These are phyloP conservation scores for Pochonia chlamydosporia DNA, from an alignment of 2,329 filamentous ascomycete genomes.

Conservation along the genomic window DNA sequence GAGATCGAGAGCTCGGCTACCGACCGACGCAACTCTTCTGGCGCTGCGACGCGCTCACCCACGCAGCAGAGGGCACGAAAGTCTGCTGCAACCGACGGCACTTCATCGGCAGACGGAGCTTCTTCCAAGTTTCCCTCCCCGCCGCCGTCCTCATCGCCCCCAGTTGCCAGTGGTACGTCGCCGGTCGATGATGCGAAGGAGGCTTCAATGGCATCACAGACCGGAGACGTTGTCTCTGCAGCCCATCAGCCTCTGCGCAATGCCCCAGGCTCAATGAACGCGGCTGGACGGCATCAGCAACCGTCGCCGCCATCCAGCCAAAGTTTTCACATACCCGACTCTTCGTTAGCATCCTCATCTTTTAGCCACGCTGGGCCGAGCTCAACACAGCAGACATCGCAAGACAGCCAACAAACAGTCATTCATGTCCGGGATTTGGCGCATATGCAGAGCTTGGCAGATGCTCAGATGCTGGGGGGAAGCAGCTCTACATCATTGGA, in stretches of 20 bases:
- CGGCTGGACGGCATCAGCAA: slow-evolving; percentile 19
- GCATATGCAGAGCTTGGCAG: slow-evolving; percentile 85
- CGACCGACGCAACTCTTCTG: slow-evolving; percentile 1
- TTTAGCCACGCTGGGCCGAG: not conserved
- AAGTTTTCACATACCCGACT: slow-evolving; percentile 23
- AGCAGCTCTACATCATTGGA: slow-evolving; percentile 40
- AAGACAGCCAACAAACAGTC: slow-evolving; percentile 36
- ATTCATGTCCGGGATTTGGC: slow-evolving; percentile 84
- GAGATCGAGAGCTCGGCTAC: slow-evolving; percentile 5
- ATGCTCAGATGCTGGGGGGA: slow-evolving; percentile 62
- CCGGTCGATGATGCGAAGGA: slow-evolving; percentile 35
- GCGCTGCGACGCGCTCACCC: not conserved
- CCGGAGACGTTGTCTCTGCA: slow-evolving; percentile 21
- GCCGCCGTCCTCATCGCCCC: slow-evolving; percentile 47
- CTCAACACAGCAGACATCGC: slow-evolving; percentile 9
- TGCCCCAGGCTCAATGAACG: slow-evolving; percentile 13
- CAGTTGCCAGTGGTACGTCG: slow-evolving; percentile 29
- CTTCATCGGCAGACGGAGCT: slow-evolving; percentile 31
- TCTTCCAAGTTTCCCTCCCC: slow-evolving; percentile 47
- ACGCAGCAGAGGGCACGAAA: not conserved
- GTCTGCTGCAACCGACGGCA: slow-evolving; percentile 1
- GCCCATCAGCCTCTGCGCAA: slow-evolving; percentile 5
- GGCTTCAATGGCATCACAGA: slow-evolving; percentile 44
- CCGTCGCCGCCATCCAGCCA: slow-evolving; percentile 32
- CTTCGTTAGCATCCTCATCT: not conserved